Evolutionary conservation across 1,139 yeast species (phyloP), one percentile per base, ranked within the genome.

Genomic region (Saccharomyces uvarum): DNA sequence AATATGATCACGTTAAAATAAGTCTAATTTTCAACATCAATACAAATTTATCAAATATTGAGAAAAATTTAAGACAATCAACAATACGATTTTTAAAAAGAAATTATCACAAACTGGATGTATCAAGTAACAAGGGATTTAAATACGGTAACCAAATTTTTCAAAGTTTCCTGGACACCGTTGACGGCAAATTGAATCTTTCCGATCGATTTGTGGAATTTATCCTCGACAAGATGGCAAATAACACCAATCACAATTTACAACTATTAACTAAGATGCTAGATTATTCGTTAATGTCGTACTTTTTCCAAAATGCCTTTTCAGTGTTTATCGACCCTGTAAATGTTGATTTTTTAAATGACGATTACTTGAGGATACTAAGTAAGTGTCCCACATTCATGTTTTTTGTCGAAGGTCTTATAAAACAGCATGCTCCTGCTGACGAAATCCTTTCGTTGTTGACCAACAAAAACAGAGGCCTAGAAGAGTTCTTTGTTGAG

Each of bases 261-360:
- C 70, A 66, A 51, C 48, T 68, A 28, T 57, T 69, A 31, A 63
- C 83, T 49, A 86, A 84, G 61, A 75, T 79, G 14, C 72, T 88
- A 59, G 84, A 83, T 61, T 75, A 86, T 57, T 73, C 84, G 28
- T 76, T 83, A 62, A 84, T 88, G 88, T 77, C 84, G 4, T 86
- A 84, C 63, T 87, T 81, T 66, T 86, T 80, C 64, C 83, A 81
- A 56, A 85, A 83, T 70, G 89, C 93, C 1, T 76, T 84, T 53
- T 75, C 86, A 0, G 69, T 79, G 0, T 73, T 74, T 53, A 69
- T 72, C 7, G 72, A 72, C 49, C 75, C 74, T 21, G 69, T 70
- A 13, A 67, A 71, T 44, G 67, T 67, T 11, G 69, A 70, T 47
- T 65, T 63, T 51, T 59, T 75, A 13, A 68, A 67, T 44, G 64